These are phyloP conservation scores for Darksidea phi DNA, from an alignment of 495 filamentous ascomycete genomes.

Conservation along the genomic window DNA sequence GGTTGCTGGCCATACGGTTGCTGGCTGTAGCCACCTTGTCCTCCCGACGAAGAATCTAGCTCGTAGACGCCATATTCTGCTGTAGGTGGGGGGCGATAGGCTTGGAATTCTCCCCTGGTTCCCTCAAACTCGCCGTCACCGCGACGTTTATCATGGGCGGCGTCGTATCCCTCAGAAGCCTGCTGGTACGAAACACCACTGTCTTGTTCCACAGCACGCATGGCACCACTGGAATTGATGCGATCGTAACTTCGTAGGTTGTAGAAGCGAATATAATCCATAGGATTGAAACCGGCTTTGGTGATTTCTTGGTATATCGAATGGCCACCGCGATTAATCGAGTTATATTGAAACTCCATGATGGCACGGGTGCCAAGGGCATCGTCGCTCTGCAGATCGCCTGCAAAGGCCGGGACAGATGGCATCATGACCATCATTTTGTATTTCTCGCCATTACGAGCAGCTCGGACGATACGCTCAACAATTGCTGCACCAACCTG, in stretches of 20 bases:
- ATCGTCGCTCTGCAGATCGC: constrained; percentile 76
- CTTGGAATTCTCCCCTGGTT: constrained; percentile 7
- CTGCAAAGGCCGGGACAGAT: constrained; percentile 85
- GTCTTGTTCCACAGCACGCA: constrained; percentile 61
- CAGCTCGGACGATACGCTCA: constrained; percentile 79
- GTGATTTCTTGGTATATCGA: constrained; percentile 80
- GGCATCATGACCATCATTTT: constrained; percentile 86
- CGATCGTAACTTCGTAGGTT: constrained; percentile 92
- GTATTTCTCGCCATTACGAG: constrained; percentile 68
- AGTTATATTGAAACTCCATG: constrained; percentile 92
- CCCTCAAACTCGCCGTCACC: constrained; percentile 2
- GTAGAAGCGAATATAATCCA: constrained; percentile 90
- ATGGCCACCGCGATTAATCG: constrained; percentile 83
- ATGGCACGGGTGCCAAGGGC: constrained; percentile 86
- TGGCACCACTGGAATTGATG: constrained; percentile 68
- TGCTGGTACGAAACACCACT: constrained; percentile 73
- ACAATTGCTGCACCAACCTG: constrained; percentile 86
- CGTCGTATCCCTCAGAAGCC: constrained; percentile 66
- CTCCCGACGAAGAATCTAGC: constrained; percentile 7
- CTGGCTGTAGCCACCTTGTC: neutral
- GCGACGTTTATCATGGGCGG: constrained; percentile 33
- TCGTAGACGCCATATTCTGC: constrained; percentile 29
- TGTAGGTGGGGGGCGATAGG: constrained; percentile 29
- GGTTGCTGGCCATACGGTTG: no score
- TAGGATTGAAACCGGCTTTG: constrained; percentile 68